phyloP scores from a whole-genome alignment of 2,329 filamentous ascomycete species.

The Cladosporium sp. region DNA sequence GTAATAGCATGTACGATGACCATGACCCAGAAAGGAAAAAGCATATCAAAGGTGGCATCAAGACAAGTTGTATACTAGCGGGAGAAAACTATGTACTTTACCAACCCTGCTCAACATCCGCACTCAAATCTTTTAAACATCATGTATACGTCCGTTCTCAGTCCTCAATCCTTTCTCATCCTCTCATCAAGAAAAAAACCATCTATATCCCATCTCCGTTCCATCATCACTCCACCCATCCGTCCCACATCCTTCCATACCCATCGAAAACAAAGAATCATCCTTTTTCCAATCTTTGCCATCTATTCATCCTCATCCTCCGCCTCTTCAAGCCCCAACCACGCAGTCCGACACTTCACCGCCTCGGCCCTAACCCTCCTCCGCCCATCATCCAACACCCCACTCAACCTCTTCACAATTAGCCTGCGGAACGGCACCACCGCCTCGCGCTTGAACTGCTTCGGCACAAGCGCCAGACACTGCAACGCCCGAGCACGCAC shows the following conservation, averaged over 20 bases:
- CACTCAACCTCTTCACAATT: conserved; percentile 58
- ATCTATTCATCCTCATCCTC: conserved; percentile 54
- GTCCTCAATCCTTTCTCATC: neutral
- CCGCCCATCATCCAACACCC: conserved; percentile 63
- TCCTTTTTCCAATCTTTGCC: too few species aligned
- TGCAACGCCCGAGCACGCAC: conserved; percentile 52
- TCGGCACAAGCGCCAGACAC: conserved; percentile 52
- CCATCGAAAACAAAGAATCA: neutral
- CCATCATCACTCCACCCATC: neutral
- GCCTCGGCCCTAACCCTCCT: conserved; percentile 64
- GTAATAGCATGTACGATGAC: neutral
- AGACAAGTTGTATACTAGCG: neutral
- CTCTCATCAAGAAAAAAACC: neutral
- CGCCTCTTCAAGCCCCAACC: conserved; percentile 61
- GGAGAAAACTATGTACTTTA: neutral
- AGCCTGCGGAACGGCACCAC: conserved; percentile 59
- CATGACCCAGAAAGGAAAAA: neutral
- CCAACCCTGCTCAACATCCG: neutral
- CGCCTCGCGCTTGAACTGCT: conserved; percentile 51
- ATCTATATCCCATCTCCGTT: neutral
- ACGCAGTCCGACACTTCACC: conserved; percentile 62
- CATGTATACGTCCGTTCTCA: neutral
- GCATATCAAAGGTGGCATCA: neutral
- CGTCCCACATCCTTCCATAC: neutral
- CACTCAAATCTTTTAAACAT: neutral